phyloP scores from a whole-genome alignment of 352 stramenopile species.

The Thalassiosira hispida region DNA sequence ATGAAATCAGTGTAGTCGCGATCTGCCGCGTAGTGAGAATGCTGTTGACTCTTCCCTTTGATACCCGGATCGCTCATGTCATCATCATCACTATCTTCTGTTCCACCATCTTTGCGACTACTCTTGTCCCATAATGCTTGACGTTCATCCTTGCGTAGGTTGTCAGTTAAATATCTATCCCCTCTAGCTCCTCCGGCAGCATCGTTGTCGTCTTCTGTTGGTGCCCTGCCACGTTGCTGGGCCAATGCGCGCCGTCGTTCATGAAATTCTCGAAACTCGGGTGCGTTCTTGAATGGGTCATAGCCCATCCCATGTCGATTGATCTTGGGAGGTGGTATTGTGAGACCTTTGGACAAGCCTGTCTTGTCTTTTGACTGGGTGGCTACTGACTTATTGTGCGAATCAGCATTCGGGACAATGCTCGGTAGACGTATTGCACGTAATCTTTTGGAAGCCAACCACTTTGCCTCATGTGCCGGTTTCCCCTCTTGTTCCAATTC shows the following conservation, averaged over 20 bases:
- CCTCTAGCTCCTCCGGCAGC: background rate
- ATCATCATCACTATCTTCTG: conserved; percentile 31
- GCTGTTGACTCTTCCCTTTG: conserved; percentile 8
- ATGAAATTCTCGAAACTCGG: conserved; percentile 71
- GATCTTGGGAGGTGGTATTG: conserved; percentile 71
- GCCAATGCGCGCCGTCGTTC: conserved; percentile 55
- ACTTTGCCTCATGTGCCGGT: conserved; percentile 28
- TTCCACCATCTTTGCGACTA: background rate
- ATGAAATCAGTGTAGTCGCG: conserved; percentile 76
- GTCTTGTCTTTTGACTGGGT: background rate
- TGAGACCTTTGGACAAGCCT: conserved; percentile 15
- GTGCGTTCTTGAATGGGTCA: conserved; percentile 70
- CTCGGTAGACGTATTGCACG: conserved; percentile 40
- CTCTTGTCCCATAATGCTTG: conserved; percentile 28
- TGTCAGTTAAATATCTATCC: conserved; percentile 46
- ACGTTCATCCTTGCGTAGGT: conserved; percentile 24
- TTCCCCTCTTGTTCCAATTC: conserved; percentile 4
- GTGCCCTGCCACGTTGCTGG: conserved; percentile 39
- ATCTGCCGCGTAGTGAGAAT: conserved; percentile 38
- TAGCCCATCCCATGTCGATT: conserved; percentile 76
- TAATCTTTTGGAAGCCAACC: conserved; percentile 33
- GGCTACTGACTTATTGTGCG: background rate
- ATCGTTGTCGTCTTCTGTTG: conserved; percentile 6
- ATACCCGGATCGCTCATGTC: background rate
- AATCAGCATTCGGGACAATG: conserved; percentile 8